Base-by-base conservation (phyloP, 192 early-diverging fungal species). In the Phycomyces blakesleeanus region DNA sequence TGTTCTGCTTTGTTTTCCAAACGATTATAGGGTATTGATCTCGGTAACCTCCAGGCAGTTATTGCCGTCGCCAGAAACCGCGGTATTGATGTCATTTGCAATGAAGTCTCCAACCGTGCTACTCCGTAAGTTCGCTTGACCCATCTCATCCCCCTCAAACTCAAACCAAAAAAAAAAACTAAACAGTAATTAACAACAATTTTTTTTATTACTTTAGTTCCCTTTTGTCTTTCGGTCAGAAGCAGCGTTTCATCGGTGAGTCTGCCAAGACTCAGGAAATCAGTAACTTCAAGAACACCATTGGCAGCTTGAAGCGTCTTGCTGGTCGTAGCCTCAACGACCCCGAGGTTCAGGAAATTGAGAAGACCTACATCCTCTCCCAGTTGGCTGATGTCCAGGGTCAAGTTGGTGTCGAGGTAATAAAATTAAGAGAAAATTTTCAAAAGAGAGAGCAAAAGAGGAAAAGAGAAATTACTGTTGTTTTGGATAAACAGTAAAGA, bases 221-320 rank as follows among this genome's bases (percentile, higher is more conserved):
- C 16, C 82, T 97, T 71, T 90, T 96, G 7, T 97, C 94, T 11
- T 96, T 98, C 75, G 93, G 93, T 57, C 80, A 77, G 71, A 98
- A 98, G 83, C 93, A 95, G 78, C 87, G 96, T 74, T 96, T 85
- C 74, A 82, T 98, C 51, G 96, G 96, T 63, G 96, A 98, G 81
- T 76, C 88, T 51, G 96, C 94, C 26, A 97, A 97, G 79, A 96
- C 88, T 37, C 87, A 89, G 76, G 94, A 98, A 78, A 87, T 97
- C 72, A 91, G 89, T 74, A 98, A 98, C 83, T 96, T 96, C 78
- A 96, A 96, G 78, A 95, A 94, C 81, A 98, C 96, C 69, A 85
- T 96, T 54, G 77, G 78, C 22, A 81, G 86, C 25, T 79, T 98
- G 73, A 98, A 98, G 85, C 93, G 96, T 64, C 75, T 98, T 52